Evolutionary conservation across 306 rosid species (phyloP), one percentile per base, ranked within the genome.

Genomic region (Hippophae gyantsensis): DNA sequence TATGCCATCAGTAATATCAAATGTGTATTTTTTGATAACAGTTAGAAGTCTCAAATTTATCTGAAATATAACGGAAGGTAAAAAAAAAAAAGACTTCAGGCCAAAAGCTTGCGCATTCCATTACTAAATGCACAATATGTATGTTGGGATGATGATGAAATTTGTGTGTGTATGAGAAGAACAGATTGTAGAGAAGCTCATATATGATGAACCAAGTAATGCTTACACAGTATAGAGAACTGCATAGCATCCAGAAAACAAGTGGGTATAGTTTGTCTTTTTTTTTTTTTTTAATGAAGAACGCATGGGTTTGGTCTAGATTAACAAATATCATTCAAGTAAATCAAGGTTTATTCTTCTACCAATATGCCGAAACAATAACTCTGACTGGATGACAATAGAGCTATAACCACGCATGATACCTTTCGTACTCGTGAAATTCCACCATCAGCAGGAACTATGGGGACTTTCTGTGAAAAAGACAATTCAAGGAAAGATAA

Each of bases 381-480:
- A 18, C 23, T 18, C 23, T 18, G 23, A 18, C 23, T 18, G 23
- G 23, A 18, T 18, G 23, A 18, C 23, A 9, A 13, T 23, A 18
- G 57, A 62, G 51, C 13, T 43, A 46, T 52, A 48, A 53, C 25
- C 43, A 47, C 46, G 26, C 41, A 77, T 51, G 43, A 66, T 81
- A 88, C 99, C 99, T 88, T 73, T 38, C 95, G 80, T 52, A 42
- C 62, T 60, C 43, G 67, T 57, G 84, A 69, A 77, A 93, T 71
- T 48, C 67, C 73, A 54, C 95, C 97, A 52, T 93, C 99, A 7
- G 82, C 77, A 52, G 81, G 85, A 74, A 88, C 83, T 48, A 92
- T 88, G 8, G 90, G 90, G 23, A 75, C 84, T 85, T 73, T 88
- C 99, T 92, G 89, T 85, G 23, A 84, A 75, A 75, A 76, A 44